Base-by-base conservation (phyloP, 1,284 basidiomycete genomes). In the Xanthoconium separans region DNA sequence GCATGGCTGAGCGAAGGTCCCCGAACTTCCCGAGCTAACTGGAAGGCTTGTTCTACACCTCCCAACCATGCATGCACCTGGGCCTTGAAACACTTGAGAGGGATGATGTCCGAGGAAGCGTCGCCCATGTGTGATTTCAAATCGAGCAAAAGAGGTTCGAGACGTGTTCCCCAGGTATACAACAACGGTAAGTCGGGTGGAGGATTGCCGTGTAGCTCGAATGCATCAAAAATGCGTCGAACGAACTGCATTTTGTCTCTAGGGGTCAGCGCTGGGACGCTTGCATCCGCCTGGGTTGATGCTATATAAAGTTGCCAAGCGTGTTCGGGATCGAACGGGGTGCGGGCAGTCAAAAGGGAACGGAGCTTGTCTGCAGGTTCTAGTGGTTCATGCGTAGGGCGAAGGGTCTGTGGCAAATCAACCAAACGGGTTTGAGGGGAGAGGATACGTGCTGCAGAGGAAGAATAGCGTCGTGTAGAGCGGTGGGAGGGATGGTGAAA, bases 161-260 rank as follows among this genome's bases (percentile, higher is more conserved):
- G 60, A 29, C 76, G 75, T 16, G 57, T 55, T 8, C 75, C 77
- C 75, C 76, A 78, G 15, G 55, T 55, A 37, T 65, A 60, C 44
- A 78, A 52, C 15, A 58, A 56, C 22, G 63, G 53, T 30, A 70
- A 49, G 41, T 69, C 57, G 12, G 61, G 57, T 18, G 57, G 44
- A 20, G 50, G 34, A 33, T 66, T 55, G 43, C 65, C 63, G n/a
- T 49, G 52, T 44, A 60, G 47, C 50, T 78, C 70, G 7, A 65
- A 65, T 13, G 60, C 54, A 7, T 53, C 53, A 27, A 74, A 43
- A 15, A 76, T 42, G 46, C 65, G 69, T 16, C 70, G 69, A 8
- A 66, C 60, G 50, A 81, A 72, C 1, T 47, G 55, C 9, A 78
- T 41, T 2, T 69, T 48, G 13, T 75, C 68, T 37, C 16, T 39